Evolutionary conservation across 2,329 filamentous ascomycete genomes (phyloP), one percentile per base, ranked within the genome.

Genomic region (Aureobasidium sp.): DNA sequence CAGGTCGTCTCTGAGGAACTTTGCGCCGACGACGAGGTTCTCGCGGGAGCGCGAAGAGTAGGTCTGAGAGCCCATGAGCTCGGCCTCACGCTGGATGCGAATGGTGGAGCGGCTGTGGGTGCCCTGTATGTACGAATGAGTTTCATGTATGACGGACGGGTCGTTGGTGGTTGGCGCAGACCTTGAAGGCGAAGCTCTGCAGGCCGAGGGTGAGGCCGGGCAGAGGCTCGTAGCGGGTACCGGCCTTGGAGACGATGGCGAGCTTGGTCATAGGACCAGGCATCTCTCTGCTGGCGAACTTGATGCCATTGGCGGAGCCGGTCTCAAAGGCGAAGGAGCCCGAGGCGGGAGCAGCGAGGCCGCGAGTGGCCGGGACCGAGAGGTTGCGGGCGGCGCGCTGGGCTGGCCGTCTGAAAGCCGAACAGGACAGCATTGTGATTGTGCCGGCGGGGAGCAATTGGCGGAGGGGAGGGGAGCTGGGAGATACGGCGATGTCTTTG

Each of bases 121-220:
- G 82, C 88, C 91, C 88, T 93, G 71, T 65, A 67, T 10, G 41
- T 27, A 58, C 34, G 29, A 50, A 47, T 64, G 50, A 68, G 61
- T 47, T 41, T 53, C 37, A 55, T 32, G 39, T 54, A 9, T 44
- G 32, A 41, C 36, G 32, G 29, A 9, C 9, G 29, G 9, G 16
- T 59, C 34, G 41, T 25, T 48, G 45, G 54, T 42, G 61, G 45
- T 30, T 52, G 61, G 53, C 49, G 59, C 78, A 70, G 76, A 91
- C 94, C 90, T 96, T 96, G 86, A 97, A 99, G 67, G 95, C 93
- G 81, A 95, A 99, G 76, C 91, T 89, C 81, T 94, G 89, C 68
- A 99, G 84, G 63, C 89, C 93, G 73, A 92, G 88, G 66, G 93
- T 88, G 76, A 97, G 83, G 67, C 94, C 94, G 66, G 94, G 94